These are phyloP conservation scores for button mushroom (Agaricus bisporus) DNA, from an alignment of 768 basidiomycete genomes.

Conservation along the genomic window DNA sequence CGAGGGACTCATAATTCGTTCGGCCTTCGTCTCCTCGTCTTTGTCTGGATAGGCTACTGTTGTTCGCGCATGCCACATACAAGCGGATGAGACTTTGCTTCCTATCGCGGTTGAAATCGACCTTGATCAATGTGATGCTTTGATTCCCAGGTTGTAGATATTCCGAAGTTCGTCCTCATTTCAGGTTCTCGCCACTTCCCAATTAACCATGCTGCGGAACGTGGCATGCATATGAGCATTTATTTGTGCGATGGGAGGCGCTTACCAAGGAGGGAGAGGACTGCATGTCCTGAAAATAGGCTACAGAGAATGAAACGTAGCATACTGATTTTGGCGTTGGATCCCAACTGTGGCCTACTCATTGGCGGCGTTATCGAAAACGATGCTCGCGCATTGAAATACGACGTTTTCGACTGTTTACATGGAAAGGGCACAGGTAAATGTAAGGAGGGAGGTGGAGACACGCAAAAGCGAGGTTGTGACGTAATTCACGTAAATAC, in stretches of 20 bases:
- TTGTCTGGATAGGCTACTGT: background rate
- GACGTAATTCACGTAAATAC: no score
- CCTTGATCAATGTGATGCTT: constrained; percentile 11
- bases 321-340: constrained; percentile 15
- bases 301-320: constrained; percentile 16
- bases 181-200: constrained; percentile 11
- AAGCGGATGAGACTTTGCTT: background rate
- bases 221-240: constrained; percentile 6
- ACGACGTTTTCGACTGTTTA: background rate
- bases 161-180: constrained; percentile 13
- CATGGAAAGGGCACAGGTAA: background rate
- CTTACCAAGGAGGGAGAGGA: constrained; percentile 9
- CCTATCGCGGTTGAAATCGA: constrained; percentile 14
- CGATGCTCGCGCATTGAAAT: background rate
- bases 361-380: background rate
- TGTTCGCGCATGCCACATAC: background rate
- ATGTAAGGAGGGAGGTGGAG: background rate
- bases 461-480: background rate
- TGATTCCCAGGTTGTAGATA: constrained; percentile 13
- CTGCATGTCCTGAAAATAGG: constrained; percentile 11
- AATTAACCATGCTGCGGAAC: constrained; percentile 11
- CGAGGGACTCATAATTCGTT: background rate
- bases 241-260: background rate
- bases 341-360: background rate
- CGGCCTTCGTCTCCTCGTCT: background rate